Evolutionary conservation across 176 grass and related monocot genomes (phyloP).

Genomic region (Carex myosuroides): DNA sequence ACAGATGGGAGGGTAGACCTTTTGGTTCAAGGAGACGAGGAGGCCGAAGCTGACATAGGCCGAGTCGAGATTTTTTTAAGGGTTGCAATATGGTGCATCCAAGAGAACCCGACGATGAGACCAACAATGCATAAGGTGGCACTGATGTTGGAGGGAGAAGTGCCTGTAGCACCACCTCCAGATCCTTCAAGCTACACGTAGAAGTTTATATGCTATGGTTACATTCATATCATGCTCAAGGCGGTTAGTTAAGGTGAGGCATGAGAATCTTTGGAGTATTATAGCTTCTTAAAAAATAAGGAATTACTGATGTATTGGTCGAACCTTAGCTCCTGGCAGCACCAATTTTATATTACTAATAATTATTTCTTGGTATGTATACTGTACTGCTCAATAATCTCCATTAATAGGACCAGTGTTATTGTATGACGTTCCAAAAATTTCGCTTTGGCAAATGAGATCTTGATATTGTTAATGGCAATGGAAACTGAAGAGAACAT

Average conservation of each 20-base stretch:
- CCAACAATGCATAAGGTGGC: slow-evolving; percentile 27
- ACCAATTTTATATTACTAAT: neutral
- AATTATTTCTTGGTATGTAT: neutral
- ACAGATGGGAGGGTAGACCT: slow-evolving; percentile 12
- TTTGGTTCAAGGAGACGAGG: slow-evolving; percentile 18
- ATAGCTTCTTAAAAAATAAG: no score
- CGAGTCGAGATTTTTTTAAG: slow-evolving; percentile 19
- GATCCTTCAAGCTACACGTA: slow-evolving; percentile 23
- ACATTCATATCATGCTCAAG: neutral
- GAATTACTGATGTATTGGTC: neutral
- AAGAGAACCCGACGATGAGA: slow-evolving; percentile 28
- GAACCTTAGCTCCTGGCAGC: neutral
- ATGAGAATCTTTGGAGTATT: neutral
- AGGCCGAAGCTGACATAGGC: slow-evolving; percentile 25
- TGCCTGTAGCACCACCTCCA: slow-evolving; percentile 20
- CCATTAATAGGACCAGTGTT: neutral
- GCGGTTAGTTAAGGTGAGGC: neutral
- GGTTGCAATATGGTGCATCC: slow-evolving; percentile 23
- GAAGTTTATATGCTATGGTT: neutral
- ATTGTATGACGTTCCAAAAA: neutral
- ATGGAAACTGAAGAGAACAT: neutral
- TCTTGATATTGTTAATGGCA: neutral
- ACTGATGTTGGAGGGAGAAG: slow-evolving; percentile 36
- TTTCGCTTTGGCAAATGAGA: neutral
- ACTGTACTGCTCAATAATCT: neutral